Base-by-base conservation (phyloP, 1,284 basidiomycete genomes). In the Tetrapyrgos nigripes region DNA sequence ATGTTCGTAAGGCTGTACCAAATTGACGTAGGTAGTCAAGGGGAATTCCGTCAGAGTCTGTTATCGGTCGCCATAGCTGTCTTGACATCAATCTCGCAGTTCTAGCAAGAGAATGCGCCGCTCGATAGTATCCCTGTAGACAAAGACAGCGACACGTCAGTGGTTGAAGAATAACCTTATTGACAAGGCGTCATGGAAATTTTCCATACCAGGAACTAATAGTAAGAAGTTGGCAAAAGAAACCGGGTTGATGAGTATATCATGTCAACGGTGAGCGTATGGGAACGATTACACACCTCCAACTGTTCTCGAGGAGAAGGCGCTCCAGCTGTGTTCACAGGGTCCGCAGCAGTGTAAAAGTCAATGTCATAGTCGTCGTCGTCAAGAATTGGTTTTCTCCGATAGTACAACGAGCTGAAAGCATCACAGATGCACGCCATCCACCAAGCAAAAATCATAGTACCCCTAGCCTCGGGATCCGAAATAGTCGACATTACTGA, bases 381-480 rank as follows among this genome's bases (percentile, higher is more conserved):
- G 62, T 79, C 77, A 40, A 81, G 72, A 51, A 80, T 72, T 47
- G 80, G 76, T 64, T 79, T 81, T 60, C 78, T 72, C 61, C 81
- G 75, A 68, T 82, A 80, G 63, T 79, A 79, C 49, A 79, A 73
- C 58, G 76, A 76, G 26, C 77, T 77, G 69, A 81, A 83, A 45
- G 83, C 81, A 66, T 80, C 79, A 55, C 68, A 76, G 51, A 77
- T 72, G 72, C 91, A 82, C 59, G 93, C 88, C 82, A 83, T 83
- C 82, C 82, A 83, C 92, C 93, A 96, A 1, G 93, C 88, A 69
- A 92, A 94, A 46, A 92, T 88, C 87, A 93, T 90, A 2, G 88
- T 91, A 23, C 89, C 88, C 55, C 88, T 84, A 49, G 79, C 84
- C 65, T 92, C 91, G 27, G 84, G 79, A 68, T 92, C 89, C 62